These are phyloP conservation scores for Rhododendron vialii DNA, from an alignment of 148 eudicot species.

Conservation along the genomic window DNA sequence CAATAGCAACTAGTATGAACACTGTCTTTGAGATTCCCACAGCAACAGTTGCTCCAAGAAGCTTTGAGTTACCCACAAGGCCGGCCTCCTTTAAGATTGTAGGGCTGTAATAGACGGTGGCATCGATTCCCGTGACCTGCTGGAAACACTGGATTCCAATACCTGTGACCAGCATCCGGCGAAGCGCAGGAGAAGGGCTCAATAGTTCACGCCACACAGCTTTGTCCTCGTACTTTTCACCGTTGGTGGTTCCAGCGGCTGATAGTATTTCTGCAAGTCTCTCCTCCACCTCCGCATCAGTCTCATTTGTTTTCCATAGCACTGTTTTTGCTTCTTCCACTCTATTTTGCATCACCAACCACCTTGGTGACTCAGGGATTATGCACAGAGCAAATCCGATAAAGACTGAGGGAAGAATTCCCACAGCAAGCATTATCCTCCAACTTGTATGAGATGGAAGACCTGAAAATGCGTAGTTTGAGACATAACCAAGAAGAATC, in stretches of 20 bases:
- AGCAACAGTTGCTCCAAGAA: slow-evolving; percentile 72
- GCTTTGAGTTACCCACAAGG: slow-evolving; percentile 41
- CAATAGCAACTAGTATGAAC: slow-evolving; percentile 58
- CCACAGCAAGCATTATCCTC: slow-evolving; percentile 87
- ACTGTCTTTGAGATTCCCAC: slow-evolving; percentile 69
- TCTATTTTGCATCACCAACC: slow-evolving; percentile 65
- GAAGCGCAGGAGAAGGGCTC: slow-evolving; percentile 54
- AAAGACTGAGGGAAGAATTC: slow-evolving; percentile 68
- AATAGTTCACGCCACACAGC: slow-evolving; percentile 66
- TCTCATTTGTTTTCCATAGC: slow-evolving; percentile 49
- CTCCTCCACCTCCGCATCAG: slow-evolving; percentile 60
- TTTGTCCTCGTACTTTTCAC: slow-evolving; percentile 29
- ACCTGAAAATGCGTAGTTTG: slow-evolving; percentile 76
- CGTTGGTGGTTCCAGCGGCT: slow-evolving; percentile 38
- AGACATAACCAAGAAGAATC: slow-evolving; percentile 70
- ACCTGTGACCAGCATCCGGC: slow-evolving; percentile 68
- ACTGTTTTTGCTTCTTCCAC: slow-evolving; percentile 65
- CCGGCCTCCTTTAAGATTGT: slow-evolving; percentile 61
- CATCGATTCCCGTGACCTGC: slow-evolving; percentile 77
- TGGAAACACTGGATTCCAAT: slow-evolving; percentile 77
- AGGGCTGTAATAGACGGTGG: slow-evolving; percentile 80
- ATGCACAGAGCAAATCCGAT: slow-evolving; percentile 64
- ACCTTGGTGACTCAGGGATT: slow-evolving; percentile 87
- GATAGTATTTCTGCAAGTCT: slow-evolving; percentile 63
- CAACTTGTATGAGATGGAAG: slow-evolving; percentile 57